Evolutionary conservation across 345 rosid genomes (phyloP).

Genomic region (Acer saccharum): DNA sequence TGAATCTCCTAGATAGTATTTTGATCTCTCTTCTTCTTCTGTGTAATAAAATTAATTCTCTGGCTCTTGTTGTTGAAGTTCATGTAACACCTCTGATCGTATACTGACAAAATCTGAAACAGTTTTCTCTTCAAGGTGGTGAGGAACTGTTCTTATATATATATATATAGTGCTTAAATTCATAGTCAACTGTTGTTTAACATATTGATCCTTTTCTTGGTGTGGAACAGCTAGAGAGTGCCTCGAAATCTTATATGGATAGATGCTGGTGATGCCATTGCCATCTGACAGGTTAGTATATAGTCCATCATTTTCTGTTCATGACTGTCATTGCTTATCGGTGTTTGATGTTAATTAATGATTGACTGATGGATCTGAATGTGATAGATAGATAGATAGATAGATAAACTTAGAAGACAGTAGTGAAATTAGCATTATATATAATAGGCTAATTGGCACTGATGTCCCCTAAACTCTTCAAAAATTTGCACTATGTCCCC

Average conservation of each 20-base stretch:
- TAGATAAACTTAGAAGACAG: no score
- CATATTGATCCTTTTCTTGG: neutral
- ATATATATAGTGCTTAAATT: neutral
- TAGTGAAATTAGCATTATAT: no score
- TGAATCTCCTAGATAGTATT: neutral
- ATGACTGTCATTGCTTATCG: neutral
- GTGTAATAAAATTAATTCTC: neutral
- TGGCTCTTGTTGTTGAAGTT: slow-evolving; percentile 2
- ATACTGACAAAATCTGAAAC: neutral
- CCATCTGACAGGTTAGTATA: neutral
- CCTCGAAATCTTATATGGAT: neutral
- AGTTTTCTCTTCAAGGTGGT: neutral
- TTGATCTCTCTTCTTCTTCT: neutral
- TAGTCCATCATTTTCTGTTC: neutral
- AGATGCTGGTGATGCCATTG: neutral
- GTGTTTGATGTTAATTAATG: neutral
- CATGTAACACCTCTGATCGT: neutral
- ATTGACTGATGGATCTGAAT: no score
- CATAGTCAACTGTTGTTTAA: neutral
- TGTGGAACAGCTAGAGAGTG: neutral
- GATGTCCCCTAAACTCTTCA: no score
- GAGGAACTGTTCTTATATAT: neutral
- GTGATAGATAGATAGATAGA: no score
- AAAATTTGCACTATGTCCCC: no score
- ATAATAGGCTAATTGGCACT: neutral